phyloP scores from a whole-genome alignment of 345 rosid species.

The Gossypium thurberi region DNA sequence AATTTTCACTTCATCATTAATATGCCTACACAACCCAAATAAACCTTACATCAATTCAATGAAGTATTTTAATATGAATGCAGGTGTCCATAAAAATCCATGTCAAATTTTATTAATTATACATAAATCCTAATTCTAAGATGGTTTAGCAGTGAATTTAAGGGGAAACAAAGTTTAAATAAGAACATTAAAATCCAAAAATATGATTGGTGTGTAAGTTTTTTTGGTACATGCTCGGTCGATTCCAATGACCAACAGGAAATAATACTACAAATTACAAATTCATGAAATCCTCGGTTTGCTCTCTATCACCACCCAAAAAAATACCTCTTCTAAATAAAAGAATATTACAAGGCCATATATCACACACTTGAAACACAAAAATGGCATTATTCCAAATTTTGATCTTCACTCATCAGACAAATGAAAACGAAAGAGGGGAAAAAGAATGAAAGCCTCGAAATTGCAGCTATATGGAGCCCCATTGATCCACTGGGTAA shows the following conservation, averaged over 20 bases:
- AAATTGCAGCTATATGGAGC: slow-evolving; percentile 11
- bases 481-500: not conserved
- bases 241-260: not conserved
- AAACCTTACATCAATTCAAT: not conserved
- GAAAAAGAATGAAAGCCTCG: slow-evolving; percentile 8
- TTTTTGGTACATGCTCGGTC: slow-evolving; percentile 8
- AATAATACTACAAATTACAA: slow-evolving; percentile 23
- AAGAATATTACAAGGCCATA: slow-evolving; percentile 33
- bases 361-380: slow-evolving; percentile 24
- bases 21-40: too few relatives aligned
- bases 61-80: not conserved
- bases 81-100: not conserved
- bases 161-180: not conserved
- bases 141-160: not conserved
- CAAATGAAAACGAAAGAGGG: slow-evolving; percentile 4
- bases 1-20: too few relatives aligned
- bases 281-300: slow-evolving; percentile 30
- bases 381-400: slow-evolving; percentile 25
- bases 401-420: slow-evolving; percentile 20
- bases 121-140: not conserved
- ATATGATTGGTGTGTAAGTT: not conserved
- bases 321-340: slow-evolving; percentile 17
- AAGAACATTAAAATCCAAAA: not conserved
- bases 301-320: slow-evolving; percentile 26
- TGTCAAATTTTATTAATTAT: not conserved